Conservation (phyloP, 2,329 filamentous ascomycete genomes). For the Chrysosporium keratinophilum region DNA sequence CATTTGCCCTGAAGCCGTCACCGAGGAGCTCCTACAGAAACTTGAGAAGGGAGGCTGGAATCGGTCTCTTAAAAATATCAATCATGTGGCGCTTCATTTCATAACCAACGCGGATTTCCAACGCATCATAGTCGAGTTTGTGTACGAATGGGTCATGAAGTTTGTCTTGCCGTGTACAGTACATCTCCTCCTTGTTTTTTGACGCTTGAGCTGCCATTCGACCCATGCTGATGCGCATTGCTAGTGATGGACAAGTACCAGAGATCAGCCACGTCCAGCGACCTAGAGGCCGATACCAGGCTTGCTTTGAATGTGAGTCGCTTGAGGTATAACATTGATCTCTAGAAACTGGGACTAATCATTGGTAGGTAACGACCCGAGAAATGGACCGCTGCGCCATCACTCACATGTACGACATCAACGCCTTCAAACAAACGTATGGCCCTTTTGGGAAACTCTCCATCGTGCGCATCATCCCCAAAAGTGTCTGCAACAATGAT, state of each 20-base stretch:
- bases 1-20: constrained; percentile 5
- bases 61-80: neutral
- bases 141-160: constrained; percentile 4
- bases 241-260: constrained; percentile 7
- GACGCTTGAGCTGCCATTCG: neutral
- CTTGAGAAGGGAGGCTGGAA: neutral
- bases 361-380: constrained; percentile 2
- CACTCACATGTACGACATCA: neutral
- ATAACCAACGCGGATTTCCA: neutral
- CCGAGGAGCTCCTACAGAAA: constrained; percentile 2
- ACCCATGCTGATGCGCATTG: neutral
- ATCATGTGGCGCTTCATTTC: neutral
- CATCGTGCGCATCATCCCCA: constrained; percentile 9
- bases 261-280: neutral
- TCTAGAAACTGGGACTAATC: neutral
- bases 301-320: neutral
- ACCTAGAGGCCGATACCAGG: neutral
- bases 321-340: neutral
- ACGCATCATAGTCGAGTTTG: neutral
- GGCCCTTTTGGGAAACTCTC: neutral
- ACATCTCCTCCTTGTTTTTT: neutral
- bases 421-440: neutral
- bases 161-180: constrained; percentile 11
- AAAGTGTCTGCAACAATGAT: neutral
- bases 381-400: constrained; percentile 7